Base-by-base conservation (phyloP, 208 protist species). In the Balamuthia mandrillaris region DNA sequence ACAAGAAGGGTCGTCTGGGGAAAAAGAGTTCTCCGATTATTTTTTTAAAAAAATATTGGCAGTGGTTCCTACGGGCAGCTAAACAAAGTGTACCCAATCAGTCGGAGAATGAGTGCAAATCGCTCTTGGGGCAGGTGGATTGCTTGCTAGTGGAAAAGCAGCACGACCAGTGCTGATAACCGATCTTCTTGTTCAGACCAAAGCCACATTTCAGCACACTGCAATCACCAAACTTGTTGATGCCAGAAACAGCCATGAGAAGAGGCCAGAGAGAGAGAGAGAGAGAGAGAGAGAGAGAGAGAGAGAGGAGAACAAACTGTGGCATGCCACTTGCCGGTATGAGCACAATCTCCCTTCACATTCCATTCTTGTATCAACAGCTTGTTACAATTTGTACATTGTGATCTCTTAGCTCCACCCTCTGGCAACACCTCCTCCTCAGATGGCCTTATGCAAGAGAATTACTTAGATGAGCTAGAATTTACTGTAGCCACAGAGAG, bases 151-250 rank as follows among this genome's bases (percentile, higher is more conserved):
- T 77, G 12, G 66, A 18, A 33, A 77, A 77, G 44, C 66, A 77
- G 29, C 66, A 77, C 42, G 66, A 77, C 66, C 66, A 77, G 66
- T 77, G 66, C 66, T 77, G 41, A 27, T 51, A 47, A 6, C 66
- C 66, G 18, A 77, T 77, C 0, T 39, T 56, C 24, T 39, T 77
- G 29, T 54, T 77, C 14, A 77, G 24, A 24, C 66, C 66, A n/a
- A 77, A 7, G 21, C 66, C 66, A 27, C 66, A 77, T 45, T 77
- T n/a, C 29, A 75, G 16, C 16, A 6, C n/a, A 7, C 37, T 7
- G 31, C 24, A 21, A 21, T 6, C 5, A 63, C 24, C 54, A 63
- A 5, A 21, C 9, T 35, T 29, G 42, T 44, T 37, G 42, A 5
- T 12, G 1, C 18, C 56, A 63, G 24, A 16, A 31, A 18, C 12